Evolutionary conservation across 2,329 filamentous ascomycete genomes (phyloP), one percentile per base, ranked within the genome.

Genomic region (Penicillium sp.): DNA sequence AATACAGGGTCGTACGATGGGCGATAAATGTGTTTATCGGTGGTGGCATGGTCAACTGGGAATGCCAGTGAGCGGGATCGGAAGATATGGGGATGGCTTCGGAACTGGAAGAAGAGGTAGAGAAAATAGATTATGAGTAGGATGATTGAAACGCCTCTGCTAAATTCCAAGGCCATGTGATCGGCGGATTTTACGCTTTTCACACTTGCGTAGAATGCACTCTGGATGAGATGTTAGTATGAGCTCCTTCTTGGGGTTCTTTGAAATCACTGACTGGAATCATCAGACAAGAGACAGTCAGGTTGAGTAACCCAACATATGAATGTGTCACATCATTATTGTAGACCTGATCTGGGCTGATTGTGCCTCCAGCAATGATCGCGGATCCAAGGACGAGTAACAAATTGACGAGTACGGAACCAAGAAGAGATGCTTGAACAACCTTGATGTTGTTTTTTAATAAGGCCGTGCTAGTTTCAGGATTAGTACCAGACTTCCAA

Each of bases 241-340:
- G 16, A n/a, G 6, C n/a, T 13, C n/a, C 5, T 19, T 23, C n/a
- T n/a, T n/a, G 1, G 23, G 8, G n/a, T n/a, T 11, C 5, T 18
- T 16, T 28, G 14, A 4, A 28, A 18, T 26, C 11, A 74, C 83
- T 64, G 76, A 89, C 88, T 2, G 91, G 91, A n/a, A 96, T 77
- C 43, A 96, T 82, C 23, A 96, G 79, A 77, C 91, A 95, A 75
- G 91, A 92, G 56, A 95, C 91, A 67, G 89, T 92, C 71, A 96
- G 75, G 77, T 90, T 93, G 62, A 96, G 82, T 65, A 96, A 80
- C 74, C 90, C 94, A 52, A 91, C 91, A 71, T 90, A 95, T 89
- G 94, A 94, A 71, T 96, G 91, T 0, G 91, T 95, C 51, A 95
- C 89, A 34, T 90, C 94, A 74, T 86, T 92, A 76, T 96, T 96